Evolutionary conservation across 2,329 filamentous ascomycete genomes (phyloP), one percentile per base, ranked within the genome.

Genomic region (Calonectria montana): DNA sequence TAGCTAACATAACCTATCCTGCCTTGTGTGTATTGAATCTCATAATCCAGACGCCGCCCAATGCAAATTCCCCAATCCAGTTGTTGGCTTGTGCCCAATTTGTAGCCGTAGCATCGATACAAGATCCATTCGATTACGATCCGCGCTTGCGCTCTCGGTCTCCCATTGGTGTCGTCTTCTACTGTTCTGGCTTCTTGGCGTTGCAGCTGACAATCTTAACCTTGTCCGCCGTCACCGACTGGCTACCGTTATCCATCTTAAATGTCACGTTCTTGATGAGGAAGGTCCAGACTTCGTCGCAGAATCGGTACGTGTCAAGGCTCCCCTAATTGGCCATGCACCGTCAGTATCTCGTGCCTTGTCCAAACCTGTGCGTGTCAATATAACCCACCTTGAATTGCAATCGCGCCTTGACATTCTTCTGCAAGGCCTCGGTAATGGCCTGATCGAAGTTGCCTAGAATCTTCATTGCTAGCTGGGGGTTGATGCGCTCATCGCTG

Each of bases 221-320:
- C 83, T 95, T 96, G 82, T 98, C 96, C 23, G 96, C 95, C 43
- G 90, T 87, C 16, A 98, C 91, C 1, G 91, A 90, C 73, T 92
- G 90, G 69, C 90, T 91, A 77, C 89, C 89, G 65, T 93, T 94
- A 79, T 98, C 96, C 87, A 98, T 93, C 87, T 99, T 99, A 87
- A 99, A 98, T n/a, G 93, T 95, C 68, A 98, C 96, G 77, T 98
- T 97, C 86, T 98, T 98, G 85, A 99, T 97, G 70, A 99, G 90
- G 84, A 99, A 99, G 1, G 97, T 99, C 97, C 97, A 99, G 71
- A 99, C 97, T 86, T 99, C 97, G 85, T 99, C 97, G 87, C 97
- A 99, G 89, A 99, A 99, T 78, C 97, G 94, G 87, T 99, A 99
- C 18, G 97, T 98, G 83, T 98, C 96, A 74, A 99, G 92, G 82